phyloP scores from a whole-genome alignment of 2,329 filamentous ascomycete species.

The Didymella lethalis region DNA sequence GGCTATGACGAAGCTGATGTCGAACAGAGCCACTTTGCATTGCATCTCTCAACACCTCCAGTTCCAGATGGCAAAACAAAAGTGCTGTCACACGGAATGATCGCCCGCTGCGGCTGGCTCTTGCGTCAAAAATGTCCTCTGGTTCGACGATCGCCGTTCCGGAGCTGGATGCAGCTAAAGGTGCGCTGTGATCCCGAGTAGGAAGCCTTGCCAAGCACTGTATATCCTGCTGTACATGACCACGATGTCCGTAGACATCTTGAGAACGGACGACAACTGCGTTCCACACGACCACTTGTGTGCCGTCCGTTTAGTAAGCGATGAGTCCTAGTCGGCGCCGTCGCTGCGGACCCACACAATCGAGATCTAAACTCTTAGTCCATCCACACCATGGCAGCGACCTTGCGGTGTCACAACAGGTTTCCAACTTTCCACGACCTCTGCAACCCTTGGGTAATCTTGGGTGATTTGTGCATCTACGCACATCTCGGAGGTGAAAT shows the following conservation, averaged over 20 bases:
- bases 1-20: conserved; percentile 9
- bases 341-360: conserved; percentile 21
- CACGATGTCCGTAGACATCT: conserved; percentile 11
- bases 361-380: conserved; percentile 14
- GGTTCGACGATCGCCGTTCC: conserved; percentile 3
- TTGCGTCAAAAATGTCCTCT: background rate
- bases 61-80: background rate
- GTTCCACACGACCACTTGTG: conserved; percentile 21
- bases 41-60: conserved; percentile 1
- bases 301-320: conserved; percentile 18
- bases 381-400: background rate
- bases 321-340: conserved; percentile 19
- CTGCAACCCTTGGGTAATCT: conserved; percentile 2
- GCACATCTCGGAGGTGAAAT: background rate
- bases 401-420: conserved; percentile 18
- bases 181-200: conserved; percentile 20
- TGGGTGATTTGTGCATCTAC: conserved; percentile 1
- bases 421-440: conserved; percentile 5
- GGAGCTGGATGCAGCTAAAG: conserved; percentile 18
- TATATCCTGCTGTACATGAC: conserved; percentile 6
- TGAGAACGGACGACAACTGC: conserved; percentile 18
- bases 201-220: conserved; percentile 21
- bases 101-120: background rate
- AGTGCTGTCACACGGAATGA: background rate
- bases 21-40: background rate